Percentiles rank a stretch among this genome's conserved stretches.
Conservation (phyloP, 2,329 filamentous ascomycete genomes). For the Claviceps quebecensis region DNA sequence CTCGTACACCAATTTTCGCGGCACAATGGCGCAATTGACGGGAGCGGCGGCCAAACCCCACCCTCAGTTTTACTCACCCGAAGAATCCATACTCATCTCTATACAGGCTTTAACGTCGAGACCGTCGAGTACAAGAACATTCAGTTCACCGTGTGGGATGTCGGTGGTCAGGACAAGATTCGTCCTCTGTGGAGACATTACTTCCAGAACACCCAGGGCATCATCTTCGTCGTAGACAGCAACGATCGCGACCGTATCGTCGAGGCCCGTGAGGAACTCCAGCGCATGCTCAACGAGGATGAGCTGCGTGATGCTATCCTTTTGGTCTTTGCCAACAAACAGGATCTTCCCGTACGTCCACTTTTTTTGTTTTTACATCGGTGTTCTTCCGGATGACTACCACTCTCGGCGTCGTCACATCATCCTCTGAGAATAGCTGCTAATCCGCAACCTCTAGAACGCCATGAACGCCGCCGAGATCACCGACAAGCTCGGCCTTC, state of each 20-base stretch:
- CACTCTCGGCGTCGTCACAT: background rate
- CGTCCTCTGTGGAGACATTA: conserved; percentile 98
- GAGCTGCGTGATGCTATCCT: conserved; percentile 96
- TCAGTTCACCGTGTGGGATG: conserved; percentile 99
- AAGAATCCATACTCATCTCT: conserved; percentile 8
- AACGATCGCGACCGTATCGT: conserved; percentile 97
- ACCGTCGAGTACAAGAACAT: conserved; percentile 99
- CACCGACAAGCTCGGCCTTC: conserved; percentile 98
- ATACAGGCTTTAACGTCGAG: conserved; percentile 93
- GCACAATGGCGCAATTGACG: background rate
- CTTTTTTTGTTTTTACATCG: background rate
- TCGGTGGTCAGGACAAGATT: conserved; percentile 99
- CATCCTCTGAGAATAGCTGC: background rate
- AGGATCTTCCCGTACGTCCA: conserved; percentile 82
- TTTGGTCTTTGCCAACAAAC: conserved; percentile 98
- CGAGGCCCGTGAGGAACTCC: conserved; percentile 90
- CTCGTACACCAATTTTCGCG: background rate
- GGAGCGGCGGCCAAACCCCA: background rate
- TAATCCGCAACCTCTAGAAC: conserved; percentile 44
- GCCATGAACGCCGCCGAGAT: conserved; percentile 99
- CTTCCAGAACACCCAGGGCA: conserved; percentile 98
- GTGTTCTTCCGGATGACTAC: background rate
- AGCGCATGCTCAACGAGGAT: conserved; percentile 97
- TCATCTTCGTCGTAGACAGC: conserved; percentile 99
- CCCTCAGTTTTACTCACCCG: no score